Evolutionary conservation across 75 land plant genomes (phyloP).

Genomic region (Sequoia sempervirens): DNA sequence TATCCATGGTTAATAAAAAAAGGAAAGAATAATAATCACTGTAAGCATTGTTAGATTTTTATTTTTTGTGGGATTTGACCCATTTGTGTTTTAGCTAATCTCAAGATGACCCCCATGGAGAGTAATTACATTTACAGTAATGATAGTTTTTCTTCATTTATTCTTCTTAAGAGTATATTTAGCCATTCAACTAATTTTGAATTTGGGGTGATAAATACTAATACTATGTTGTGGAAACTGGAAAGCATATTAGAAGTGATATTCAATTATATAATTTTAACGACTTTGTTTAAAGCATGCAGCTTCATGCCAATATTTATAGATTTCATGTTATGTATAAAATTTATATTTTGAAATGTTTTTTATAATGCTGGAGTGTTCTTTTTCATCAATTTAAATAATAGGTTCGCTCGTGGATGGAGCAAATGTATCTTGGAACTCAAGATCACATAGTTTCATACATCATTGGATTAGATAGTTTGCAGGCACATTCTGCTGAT

Average conservation of each 20-base stretch:
- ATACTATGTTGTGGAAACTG: not conserved
- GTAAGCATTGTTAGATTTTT: no score
- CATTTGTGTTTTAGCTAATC: no score
- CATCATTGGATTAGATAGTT: slow-evolving; percentile 77
- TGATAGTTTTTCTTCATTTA: no score
- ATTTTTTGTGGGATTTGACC: no score
- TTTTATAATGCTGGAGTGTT: not conserved
- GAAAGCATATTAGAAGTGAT: not conserved
- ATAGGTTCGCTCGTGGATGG: slow-evolving; percentile 91
- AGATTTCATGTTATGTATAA: not conserved
- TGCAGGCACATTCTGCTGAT: slow-evolving; percentile 28
- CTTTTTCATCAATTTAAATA: not conserved
- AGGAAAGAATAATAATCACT: no score
- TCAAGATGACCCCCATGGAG: no score
- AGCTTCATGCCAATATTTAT: not conserved
- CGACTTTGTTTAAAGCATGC: not conserved
- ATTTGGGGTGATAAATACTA: not conserved
- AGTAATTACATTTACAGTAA: no score
- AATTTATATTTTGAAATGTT: not conserved
- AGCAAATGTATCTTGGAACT: slow-evolving; percentile 54
- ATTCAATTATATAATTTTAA: not conserved
- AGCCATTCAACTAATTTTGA: no score
- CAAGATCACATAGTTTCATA: slow-evolving; percentile 53
- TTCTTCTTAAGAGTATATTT: no score
- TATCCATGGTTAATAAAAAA: no score